Base-by-base conservation (phyloP, 169 alveolate species). In the Theileria sp. region DNA sequence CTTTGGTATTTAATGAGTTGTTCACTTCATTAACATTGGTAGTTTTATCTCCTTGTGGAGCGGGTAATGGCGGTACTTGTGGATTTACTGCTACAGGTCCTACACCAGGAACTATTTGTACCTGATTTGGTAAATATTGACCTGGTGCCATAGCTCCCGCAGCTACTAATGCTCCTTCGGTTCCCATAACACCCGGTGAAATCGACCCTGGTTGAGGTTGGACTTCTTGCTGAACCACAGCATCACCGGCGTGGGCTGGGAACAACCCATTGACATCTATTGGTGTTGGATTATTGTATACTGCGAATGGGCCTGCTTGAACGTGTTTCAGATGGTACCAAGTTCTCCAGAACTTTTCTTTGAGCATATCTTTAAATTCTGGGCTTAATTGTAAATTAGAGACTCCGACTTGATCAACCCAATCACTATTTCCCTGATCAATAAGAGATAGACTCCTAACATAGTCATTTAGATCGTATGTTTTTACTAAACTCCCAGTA, bases 271-370 rank as follows among this genome's bases (percentile, higher is more conserved):
- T 60, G 7, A 60, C 77, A 21, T 51, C 80, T 17, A 74, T 58
- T 38, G 70, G 80, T 7, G 70, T 38, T 51, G 78, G 80, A 15
- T 58, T 74, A 56, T 74, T 74, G 61, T 74, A 74, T 25, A 74
- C 80, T 15, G 80, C 74, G 58, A 74, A 74, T 13, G 80, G 74
- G 7, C 74, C 70, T n/a, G 80, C 70, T 74, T 74, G 80, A 26
- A 60, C 70, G 34, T 74, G 68, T 68, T 38, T 74, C 13, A 74
- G 44, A 58, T 74, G 70, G 26, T 74, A 36, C 60, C 58, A 58
- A n/a, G 71, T 74, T n/a, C 80, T 38, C 60, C 62, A 36, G 38
- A 60, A 38, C 36, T 26, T 62, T 13, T 60, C 64, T 25, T 60
- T 74, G 32, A 74, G 64, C 56, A 51, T 15, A 15, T 30, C 78